Percentiles rank a stretch among this genome's conserved stretches.
phyloP scores from a whole-genome alignment of 805 yeast genomes.

The Brettanomyces anomalus region DNA sequence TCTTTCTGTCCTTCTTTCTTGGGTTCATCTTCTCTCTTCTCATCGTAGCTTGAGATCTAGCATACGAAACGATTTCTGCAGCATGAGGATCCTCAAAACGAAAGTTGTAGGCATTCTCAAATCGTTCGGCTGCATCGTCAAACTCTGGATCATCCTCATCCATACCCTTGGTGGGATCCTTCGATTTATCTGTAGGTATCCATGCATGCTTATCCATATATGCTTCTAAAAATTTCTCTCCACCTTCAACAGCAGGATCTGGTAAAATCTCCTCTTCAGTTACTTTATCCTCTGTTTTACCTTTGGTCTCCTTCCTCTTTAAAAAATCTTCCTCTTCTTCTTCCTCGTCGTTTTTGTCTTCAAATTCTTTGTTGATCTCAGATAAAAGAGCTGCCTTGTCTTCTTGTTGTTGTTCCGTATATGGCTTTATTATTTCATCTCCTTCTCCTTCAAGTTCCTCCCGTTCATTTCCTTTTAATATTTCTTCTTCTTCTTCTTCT shows the following conservation, averaged over 20 bases:
- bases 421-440: slow-evolving; percentile 53
- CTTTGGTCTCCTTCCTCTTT: slow-evolving; percentile 39
- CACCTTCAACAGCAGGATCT: slow-evolving; percentile 51
- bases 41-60: slow-evolving; percentile 87
- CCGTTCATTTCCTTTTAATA: slow-evolving; percentile 21
- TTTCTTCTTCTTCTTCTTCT: slow-evolving; percentile 39
- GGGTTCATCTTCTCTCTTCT: slow-evolving; percentile 69
- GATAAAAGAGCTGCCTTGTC: slow-evolving; percentile 64
- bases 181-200: slow-evolving; percentile 68
- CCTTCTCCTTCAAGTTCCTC: slow-evolving; percentile 28
- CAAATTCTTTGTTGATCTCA: slow-evolving; percentile 68
- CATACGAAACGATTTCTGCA: slow-evolving; percentile 87
- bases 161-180: slow-evolving; percentile 26
- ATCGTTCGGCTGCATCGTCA: slow-evolving; percentile 84
- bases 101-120: slow-evolving; percentile 90
- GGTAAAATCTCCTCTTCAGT: slow-evolving; percentile 40
- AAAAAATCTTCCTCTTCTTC: slow-evolving; percentile 43
- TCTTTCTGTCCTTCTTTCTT: slow-evolving; percentile 77
- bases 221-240: slow-evolving; percentile 59
- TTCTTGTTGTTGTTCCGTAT: slow-evolving; percentile 63
- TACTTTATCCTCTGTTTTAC: slow-evolving; percentile 23
- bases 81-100: slow-evolving; percentile 89
- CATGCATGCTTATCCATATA: slow-evolving; percentile 78
- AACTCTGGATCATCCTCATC: slow-evolving; percentile 76
- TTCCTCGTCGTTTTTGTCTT: slow-evolving; percentile 35